Conservation (phyloP, 2,329 filamentous ascomycete species). For the Fusarium heterosporum region DNA sequence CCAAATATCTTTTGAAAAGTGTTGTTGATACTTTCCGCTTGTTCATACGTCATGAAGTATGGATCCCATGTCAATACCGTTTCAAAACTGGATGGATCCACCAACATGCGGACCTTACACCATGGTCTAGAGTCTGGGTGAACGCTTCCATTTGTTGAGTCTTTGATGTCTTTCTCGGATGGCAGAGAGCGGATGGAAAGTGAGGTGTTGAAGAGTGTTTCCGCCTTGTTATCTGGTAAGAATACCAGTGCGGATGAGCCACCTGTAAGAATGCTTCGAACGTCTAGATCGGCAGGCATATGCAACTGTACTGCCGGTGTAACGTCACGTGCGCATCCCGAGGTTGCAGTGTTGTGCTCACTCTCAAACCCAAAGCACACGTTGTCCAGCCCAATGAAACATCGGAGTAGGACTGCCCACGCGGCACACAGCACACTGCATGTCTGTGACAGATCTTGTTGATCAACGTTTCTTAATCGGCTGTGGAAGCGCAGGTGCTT, state of each 20-base stretch:
- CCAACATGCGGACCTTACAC: conserved; percentile 36
- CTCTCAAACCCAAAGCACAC: conserved; percentile 36
- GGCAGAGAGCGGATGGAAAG: conserved; percentile 46
- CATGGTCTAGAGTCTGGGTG: neutral
- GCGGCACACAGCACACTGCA: conserved; percentile 23
- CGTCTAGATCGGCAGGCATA: conserved; percentile 12
- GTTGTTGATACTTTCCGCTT: conserved; percentile 60
- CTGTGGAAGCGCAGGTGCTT: conserved; percentile 4
- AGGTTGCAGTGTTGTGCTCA: conserved; percentile 4
- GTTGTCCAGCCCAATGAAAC: conserved; percentile 40
- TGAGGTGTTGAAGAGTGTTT: conserved; percentile 59
- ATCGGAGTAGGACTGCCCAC: conserved; percentile 36
- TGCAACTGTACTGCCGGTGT: conserved; percentile 1
- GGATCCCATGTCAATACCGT: conserved; percentile 51
- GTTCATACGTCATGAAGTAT: conserved; percentile 55
- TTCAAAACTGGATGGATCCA: conserved; percentile 33
- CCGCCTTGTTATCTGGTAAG: conserved; percentile 13
- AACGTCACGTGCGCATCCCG: neutral
- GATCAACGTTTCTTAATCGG: neutral
- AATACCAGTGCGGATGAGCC: neutral
- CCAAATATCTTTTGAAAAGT: conserved; percentile 63
- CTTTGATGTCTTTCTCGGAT: conserved; percentile 46
- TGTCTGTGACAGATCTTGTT: conserved; percentile 1
- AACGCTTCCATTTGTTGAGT: conserved; percentile 9
- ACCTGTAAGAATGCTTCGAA: neutral